These are phyloP conservation scores for Seminavis robusta DNA, from an alignment of 108 stramenopile genomes.

Conservation along the genomic window DNA sequence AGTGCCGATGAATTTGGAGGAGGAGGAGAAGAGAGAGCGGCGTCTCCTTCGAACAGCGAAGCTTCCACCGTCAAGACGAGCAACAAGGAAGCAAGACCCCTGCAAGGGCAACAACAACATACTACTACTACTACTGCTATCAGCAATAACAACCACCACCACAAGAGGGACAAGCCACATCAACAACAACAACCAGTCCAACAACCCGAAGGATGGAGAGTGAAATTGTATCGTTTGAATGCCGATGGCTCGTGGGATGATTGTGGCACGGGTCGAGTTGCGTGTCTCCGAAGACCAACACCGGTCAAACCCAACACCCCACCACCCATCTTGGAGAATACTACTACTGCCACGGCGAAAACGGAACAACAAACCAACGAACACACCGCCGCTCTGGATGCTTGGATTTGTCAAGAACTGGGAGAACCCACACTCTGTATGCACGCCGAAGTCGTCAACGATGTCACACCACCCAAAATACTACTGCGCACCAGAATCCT, in stretches of 20 bases:
- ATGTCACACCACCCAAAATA: conserved; percentile 27
- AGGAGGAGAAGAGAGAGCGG: no score
- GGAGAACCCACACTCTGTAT: conserved; percentile 83
- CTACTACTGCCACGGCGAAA: not conserved
- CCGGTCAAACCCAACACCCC: not conserved
- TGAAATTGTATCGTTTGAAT: conserved; percentile 85
- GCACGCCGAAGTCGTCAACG: conserved; percentile 62
- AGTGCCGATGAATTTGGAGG: no score
- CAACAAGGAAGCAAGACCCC: no score
- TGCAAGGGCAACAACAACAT: no score
- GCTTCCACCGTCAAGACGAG: no score
- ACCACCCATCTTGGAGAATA: conserved; percentile 4
- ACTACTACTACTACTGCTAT: no score
- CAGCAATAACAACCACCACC: no score
- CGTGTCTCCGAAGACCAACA: conserved; percentile 23
- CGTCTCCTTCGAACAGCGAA: no score
- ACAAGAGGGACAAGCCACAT: no score
- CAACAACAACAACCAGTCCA: conserved; percentile 9
- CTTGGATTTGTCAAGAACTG: conserved; percentile 54
- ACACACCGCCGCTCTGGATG: conserved; percentile 12
- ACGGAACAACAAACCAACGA: not conserved
- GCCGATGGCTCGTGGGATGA: conserved; percentile 88
- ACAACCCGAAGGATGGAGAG: conserved; percentile 84
- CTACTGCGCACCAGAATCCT: conserved; percentile 75
- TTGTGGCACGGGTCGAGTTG: conserved; percentile 84